Percentiles rank a stretch among this genome's conserved stretches.
These are phyloP conservation scores for Inga leiocalycina DNA, from an alignment of 306 rosid genomes.

Conservation along the genomic window DNA sequence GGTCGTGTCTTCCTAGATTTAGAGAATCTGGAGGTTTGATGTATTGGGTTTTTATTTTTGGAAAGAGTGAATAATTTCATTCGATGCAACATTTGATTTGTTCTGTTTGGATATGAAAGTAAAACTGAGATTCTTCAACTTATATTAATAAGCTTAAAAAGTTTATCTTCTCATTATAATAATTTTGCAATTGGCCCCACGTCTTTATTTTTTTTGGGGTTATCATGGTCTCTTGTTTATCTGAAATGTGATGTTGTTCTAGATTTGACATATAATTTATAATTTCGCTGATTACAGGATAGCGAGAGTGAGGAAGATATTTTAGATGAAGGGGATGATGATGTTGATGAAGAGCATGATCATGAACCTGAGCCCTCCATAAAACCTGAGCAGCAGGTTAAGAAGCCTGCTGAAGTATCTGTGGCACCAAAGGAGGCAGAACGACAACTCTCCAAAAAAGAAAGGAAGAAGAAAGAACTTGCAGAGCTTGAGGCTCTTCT, in stretches of 20 bases:
- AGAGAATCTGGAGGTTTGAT: not conserved
- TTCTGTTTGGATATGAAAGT: not conserved
- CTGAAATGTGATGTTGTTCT: not conserved
- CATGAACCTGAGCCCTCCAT: conserved; percentile 56
- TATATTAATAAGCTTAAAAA: not conserved
- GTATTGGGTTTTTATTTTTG: not conserved
- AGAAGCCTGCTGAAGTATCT: conserved; percentile 58
- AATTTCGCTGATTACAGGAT: conserved; percentile 49
- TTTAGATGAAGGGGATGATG: conserved; percentile 91
- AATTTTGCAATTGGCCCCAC: not conserved
- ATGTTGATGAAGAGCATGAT: conserved; percentile 82
- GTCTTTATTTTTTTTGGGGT: not conserved
- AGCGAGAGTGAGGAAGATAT: conserved; percentile 87
- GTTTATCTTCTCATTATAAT: not conserved
- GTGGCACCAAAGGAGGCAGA: conserved; percentile 74
- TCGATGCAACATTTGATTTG: not conserved
- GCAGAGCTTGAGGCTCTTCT: conserved; percentile 96
- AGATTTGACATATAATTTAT: conserved; percentile 10
- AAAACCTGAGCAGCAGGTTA: conserved; percentile 56
- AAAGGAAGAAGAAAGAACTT: conserved; percentile 92
- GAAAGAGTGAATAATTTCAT: not conserved
- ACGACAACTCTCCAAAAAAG: conserved; percentile 86
- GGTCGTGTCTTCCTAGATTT: not conserved
- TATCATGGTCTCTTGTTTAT: not conserved
- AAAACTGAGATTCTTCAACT: not conserved